Base-by-base conservation (phyloP, 768 basidiomycete genomes). In the Psilocybe sp. region DNA sequence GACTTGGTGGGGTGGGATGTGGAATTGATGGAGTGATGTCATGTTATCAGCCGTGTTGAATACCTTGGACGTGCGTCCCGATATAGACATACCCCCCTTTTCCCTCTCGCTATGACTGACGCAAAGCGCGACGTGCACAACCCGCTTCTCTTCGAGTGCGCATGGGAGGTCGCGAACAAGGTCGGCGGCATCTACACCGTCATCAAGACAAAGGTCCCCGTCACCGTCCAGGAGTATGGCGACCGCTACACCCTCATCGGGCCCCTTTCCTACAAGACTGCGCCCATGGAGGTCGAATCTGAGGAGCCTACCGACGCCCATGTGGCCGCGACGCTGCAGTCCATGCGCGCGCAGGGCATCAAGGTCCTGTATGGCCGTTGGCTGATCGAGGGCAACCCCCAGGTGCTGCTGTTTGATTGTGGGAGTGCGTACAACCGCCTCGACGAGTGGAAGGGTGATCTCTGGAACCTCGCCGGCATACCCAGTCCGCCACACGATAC, bases 111-210 rank as follows among this genome's bases (percentile, higher is more conserved):
- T 44, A 62, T 66, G 58, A 67, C 72, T 62, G 72, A 72, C 46
- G 65, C 66, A 40, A 74, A 74, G 52, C 87, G 91, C 71, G 88
- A 91, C 69, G 82, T 90, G 44, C 82, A 82, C 63, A 80, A 85
- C 57, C 82, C 90, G 41, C 62, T 92, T 32, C 87, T 97, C 63
- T 97, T 97, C 64, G 94, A 97, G 65, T 92, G 88, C 67, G 94
- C 94, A 32, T 98, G 95, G 95, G 95, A 97, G 73, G 95, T 97
- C 60, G 94, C 89, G 32, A 97, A 98, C 82, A 98, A 97, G 71
- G 95, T 98, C 68, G 96, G 95, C 59, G 96, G 96, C 54, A 98
- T 98, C 70, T 98, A 98, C 79, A 98, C 96, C 56, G 96, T 99
- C 73, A 97, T 98, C 67, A 98, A 98, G 75, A 98, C 97, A 44